Conservation (phyloP, 208 protist genomes). For the Crithidia expoeki region DNA sequence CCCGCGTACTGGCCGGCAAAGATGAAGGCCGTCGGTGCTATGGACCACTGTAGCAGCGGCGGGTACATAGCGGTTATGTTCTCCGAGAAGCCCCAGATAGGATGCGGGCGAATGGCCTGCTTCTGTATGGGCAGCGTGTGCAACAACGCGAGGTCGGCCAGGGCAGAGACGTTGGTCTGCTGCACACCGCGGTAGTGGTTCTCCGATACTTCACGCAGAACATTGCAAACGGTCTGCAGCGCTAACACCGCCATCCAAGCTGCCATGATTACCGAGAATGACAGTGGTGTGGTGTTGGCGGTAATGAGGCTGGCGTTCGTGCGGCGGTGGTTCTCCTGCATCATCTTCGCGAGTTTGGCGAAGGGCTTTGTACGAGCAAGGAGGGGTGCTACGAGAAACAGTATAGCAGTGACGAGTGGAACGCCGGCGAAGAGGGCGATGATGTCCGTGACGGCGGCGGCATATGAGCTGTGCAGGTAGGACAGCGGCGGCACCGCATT, state of each 20-base stretch:
- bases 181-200: constrained; percentile 29
- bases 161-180: constrained; percentile 5
- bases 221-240: constrained; percentile 20
- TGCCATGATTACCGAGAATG: constrained; percentile 23
- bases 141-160: constrained; percentile 18
- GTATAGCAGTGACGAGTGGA: constrained; percentile 1
- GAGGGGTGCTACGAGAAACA: constrained; percentile 16
- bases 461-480: constrained; percentile 22
- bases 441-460: constrained; percentile 8
- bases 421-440: constrained; percentile 17
- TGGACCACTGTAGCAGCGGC: constrained; percentile 20
- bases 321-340: constrained; percentile 15
- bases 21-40: constrained; percentile 23
- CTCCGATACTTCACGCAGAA: constrained; percentile 31
- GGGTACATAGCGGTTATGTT: constrained; percentile 20
- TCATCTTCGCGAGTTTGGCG: constrained; percentile 2
- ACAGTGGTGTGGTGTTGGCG: not conserved
- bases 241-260: constrained; percentile 31
- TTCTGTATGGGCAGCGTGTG: constrained; percentile 19
- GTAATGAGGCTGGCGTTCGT: constrained; percentile 22
- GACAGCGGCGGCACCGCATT: constrained; percentile 15
- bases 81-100: constrained; percentile 28
- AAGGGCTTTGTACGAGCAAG: constrained; percentile 5
- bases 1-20: constrained; percentile 44
- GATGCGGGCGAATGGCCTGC: not conserved